These are phyloP conservation scores for Stephania cephalantha DNA, from an alignment of 164 flowering plant species.

Conservation along the genomic window DNA sequence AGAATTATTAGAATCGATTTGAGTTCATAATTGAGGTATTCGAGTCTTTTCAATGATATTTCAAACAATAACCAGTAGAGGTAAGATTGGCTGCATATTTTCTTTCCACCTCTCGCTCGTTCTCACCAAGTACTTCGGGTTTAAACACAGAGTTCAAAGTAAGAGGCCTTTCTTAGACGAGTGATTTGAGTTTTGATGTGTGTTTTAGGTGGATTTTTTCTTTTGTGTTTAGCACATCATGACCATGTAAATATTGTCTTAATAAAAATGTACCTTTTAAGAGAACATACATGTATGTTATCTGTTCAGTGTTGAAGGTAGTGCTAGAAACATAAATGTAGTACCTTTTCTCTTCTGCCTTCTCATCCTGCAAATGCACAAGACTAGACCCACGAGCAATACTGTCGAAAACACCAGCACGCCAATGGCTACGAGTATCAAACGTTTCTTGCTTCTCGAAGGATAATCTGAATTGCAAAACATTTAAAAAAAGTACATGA, in stretches of 20 bases:
- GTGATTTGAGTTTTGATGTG: neutral
- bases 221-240: neutral
- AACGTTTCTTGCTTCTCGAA: neutral
- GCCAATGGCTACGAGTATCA: neutral
- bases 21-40: no score
- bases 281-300: neutral
- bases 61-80: no score
- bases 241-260: neutral
- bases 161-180: neutral
- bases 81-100: no score
- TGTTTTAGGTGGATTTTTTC: neutral
- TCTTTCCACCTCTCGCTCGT: no score
- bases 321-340: neutral
- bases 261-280: neutral
- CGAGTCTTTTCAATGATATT: no score
- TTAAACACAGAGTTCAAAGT: no score
- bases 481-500: neutral
- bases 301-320: neutral
- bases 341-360: conserved; percentile 1
- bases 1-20: neutral
- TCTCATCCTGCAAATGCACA: neutral
- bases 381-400: neutral
- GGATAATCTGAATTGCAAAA: neutral
- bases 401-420: neutral
- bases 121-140: no score